Evolutionary conservation across 441 rosid genomes (phyloP).

Genomic region (Codiaeum variegatum): DNA sequence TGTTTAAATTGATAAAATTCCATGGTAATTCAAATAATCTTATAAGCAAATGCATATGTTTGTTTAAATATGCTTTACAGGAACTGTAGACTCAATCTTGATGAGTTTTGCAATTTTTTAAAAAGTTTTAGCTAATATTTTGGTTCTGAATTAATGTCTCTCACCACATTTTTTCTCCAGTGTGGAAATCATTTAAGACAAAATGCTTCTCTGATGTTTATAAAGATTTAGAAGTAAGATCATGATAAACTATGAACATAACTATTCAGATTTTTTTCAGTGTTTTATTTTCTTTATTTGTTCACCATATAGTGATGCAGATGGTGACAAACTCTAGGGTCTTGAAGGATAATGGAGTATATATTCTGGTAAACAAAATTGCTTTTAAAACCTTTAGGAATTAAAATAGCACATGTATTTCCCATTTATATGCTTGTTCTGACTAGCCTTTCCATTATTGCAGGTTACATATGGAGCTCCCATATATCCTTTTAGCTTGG

Average conservation of each 20-base stretch:
- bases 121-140: conserved; percentile 7
- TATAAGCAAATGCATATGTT: conserved; percentile 17
- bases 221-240: conserved; percentile 72
- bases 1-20: too few species aligned
- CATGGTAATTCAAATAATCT: background rate
- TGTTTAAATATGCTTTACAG: conserved; percentile 35
- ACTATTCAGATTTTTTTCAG: conserved; percentile 16
- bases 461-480: conserved; percentile 92
- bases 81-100: conserved; percentile 83
- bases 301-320: conserved; percentile 86
- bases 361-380: conserved; percentile 56
- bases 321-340: conserved; percentile 89
- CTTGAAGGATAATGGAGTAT: conserved; percentile 84
- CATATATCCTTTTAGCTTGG: conserved; percentile 47
- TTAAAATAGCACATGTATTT: conserved; percentile 3
- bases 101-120: conserved; percentile 42
- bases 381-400: background rate
- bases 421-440: conserved; percentile 11
- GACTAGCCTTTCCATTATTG: conserved; percentile 19
- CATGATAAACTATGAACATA: conserved; percentile 7
- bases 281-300: conserved; percentile 42
- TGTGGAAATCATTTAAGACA: conserved; percentile 67
- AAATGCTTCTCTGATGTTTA: conserved; percentile 64
- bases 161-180: conserved; percentile 29
- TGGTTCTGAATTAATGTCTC: conserved; percentile 5